Percentiles rank a stretch among this genome's conserved stretches.
Evolutionary conservation across 768 basidiomycete genomes (phyloP).

Genomic region (Xerocomellus chrysenteron): DNA sequence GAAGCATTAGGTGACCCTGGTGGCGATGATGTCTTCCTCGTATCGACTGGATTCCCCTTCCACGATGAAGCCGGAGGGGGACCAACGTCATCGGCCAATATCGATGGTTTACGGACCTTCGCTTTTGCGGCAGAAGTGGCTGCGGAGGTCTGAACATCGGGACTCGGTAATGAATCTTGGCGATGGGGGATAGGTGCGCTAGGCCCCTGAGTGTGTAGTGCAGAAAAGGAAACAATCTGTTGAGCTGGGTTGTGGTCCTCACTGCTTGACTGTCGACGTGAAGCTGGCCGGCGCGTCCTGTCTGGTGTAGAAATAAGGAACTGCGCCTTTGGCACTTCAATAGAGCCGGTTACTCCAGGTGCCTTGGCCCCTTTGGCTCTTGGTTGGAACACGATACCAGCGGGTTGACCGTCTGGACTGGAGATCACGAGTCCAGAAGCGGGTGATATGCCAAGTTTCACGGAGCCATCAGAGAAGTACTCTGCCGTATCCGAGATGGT

Average conservation of each 20-base stretch:
- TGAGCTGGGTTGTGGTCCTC: constrained; percentile 30
- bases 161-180: constrained; percentile 26
- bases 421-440: constrained; percentile 89
- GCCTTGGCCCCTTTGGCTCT: constrained; percentile 42
- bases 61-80: constrained; percentile 16
- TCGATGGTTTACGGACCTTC: constrained; percentile 32
- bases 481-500: constrained; percentile 71
- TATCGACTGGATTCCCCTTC: constrained; percentile 29
- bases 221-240: constrained; percentile 28
- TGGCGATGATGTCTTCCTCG: constrained; percentile 34
- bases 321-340: constrained; percentile 49
- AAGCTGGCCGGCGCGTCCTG: constrained; percentile 24
- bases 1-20: constrained; percentile 33
- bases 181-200: constrained; percentile 13
- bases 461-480: constrained; percentile 60
- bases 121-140: constrained; percentile 12
- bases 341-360: constrained; percentile 32
- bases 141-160: constrained; percentile 17
- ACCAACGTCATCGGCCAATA: constrained; percentile 28
- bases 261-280: constrained; percentile 27
- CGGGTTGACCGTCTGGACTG: constrained; percentile 88
- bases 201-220: constrained; percentile 24
- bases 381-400: constrained; percentile 97
- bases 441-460: constrained; percentile 70
- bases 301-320: constrained; percentile 31